Evolutionary conservation across 164 flowering plant species (phyloP).

Genomic region (Nymphaea thermarum): DNA sequence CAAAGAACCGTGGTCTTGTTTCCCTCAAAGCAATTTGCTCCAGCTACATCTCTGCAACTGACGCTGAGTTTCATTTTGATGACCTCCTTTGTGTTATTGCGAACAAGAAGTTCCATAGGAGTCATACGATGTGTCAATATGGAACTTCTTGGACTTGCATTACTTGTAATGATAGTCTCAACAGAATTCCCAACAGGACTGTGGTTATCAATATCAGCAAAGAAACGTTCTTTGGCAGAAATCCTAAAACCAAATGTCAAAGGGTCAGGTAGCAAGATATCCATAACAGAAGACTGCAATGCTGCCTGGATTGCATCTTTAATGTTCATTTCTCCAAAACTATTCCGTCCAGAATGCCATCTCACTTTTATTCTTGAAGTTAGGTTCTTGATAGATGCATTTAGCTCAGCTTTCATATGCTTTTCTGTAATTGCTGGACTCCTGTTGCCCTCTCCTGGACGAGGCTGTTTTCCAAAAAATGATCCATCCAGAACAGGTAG

Average conservation of each 20-base stretch:
- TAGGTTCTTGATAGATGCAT: constrained; percentile 74
- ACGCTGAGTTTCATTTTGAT: constrained; percentile 71
- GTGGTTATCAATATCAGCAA: background rate
- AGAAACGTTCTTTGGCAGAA: background rate
- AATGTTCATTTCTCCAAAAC: constrained; percentile 85
- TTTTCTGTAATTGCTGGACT: constrained; percentile 52
- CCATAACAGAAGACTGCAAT: constrained; percentile 89
- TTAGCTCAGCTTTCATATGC: constrained; percentile 70
- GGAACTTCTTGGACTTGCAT: constrained; percentile 24
- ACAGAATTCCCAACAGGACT: background rate
- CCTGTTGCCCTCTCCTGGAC: constrained; percentile 26
- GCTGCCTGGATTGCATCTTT: constrained; percentile 89
- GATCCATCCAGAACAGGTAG: constrained; percentile 85
- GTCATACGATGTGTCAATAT: constrained; percentile 76
- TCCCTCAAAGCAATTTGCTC: constrained; percentile 84
- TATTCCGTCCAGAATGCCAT: constrained; percentile 95
- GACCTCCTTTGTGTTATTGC: constrained; percentile 79
- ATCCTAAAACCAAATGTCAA: constrained; percentile 89
- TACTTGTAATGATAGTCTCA: background rate
- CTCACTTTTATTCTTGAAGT: constrained; percentile 82
- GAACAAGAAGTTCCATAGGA: constrained; percentile 88
- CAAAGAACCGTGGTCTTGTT: constrained; percentile 74
- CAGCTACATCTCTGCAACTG: constrained; percentile 94
- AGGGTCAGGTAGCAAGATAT: constrained; percentile 88
- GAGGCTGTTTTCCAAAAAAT: constrained; percentile 50